Evolutionary conservation across 1,284 basidiomycete genomes (phyloP).

Genomic region (Cryptococcus maquisensis): DNA sequence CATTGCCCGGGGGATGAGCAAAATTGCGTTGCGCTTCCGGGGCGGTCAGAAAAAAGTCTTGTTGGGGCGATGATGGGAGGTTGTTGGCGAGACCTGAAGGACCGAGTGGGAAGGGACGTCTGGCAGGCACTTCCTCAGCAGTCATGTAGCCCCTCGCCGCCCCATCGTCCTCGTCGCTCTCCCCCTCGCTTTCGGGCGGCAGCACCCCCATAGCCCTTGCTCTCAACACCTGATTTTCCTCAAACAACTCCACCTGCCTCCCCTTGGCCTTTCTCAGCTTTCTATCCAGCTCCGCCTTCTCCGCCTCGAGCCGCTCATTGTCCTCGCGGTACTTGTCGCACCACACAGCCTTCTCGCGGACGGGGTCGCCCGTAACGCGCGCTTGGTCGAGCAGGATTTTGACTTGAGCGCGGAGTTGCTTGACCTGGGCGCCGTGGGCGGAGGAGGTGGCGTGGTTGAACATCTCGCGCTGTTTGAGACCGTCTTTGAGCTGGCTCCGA

Average conservation of each 20-base stretch:
- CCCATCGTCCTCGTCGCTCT: conserved; percentile 11
- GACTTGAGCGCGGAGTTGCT: conserved; percentile 17
- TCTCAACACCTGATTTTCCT: conserved; percentile 24
- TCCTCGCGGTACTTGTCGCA: conserved; percentile 17
- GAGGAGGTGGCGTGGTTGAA: conserved; percentile 16
- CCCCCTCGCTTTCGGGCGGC: conserved; percentile 5
- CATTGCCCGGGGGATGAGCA: not conserved
- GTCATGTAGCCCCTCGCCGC: conserved; percentile 3
- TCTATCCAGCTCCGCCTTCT: conserved; percentile 32
- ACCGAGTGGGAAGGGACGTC: not conserved
- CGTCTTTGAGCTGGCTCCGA: conserved; percentile 28
- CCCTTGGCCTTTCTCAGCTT: no score
- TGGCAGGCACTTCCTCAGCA: not conserved
- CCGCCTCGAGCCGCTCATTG: conserved; percentile 18
- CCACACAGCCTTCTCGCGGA: conserved; percentile 28
- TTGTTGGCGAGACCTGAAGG: not conserved
- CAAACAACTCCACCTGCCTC: not conserved
- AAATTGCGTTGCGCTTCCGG: not conserved
- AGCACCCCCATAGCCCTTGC: conserved; percentile 35
- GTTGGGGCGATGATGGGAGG: not conserved
- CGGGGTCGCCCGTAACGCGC: conserved; percentile 35
- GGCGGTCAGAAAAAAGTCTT: not conserved
- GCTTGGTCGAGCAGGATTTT: conserved; percentile 36
- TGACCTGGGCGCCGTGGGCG: conserved; percentile 8
- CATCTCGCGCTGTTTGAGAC: conserved; percentile 38